Conservation (phyloP, 2,329 filamentous ascomycete genomes). For the Colletotrichum filicis region DNA sequence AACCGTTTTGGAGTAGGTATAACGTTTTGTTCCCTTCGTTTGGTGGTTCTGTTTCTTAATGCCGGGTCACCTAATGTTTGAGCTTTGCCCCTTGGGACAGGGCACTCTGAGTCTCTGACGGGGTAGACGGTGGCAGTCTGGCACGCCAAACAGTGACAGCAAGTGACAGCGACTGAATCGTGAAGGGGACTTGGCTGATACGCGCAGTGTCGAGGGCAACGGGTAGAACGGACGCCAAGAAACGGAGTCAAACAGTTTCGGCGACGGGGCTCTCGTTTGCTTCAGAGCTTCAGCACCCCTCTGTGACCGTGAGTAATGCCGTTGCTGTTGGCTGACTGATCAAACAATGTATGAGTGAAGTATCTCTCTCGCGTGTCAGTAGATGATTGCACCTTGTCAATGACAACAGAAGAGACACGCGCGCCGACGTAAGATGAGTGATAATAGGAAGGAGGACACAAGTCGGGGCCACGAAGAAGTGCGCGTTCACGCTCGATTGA, state of each 20-base stretch:
- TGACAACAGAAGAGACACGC: neutral
- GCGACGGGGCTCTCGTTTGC: constrained; percentile 4
- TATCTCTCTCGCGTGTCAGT: neutral
- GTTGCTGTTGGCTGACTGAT: constrained; percentile 1
- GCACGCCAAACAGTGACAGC: neutral
- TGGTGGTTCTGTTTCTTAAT: constrained; percentile 18
- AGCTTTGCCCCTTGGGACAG: constrained; percentile 18
- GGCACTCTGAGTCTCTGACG: neutral
- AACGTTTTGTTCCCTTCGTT: neutral
- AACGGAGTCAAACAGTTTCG: constrained; percentile 18
- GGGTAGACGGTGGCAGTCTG: neutral
- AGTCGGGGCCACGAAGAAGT: constrained; percentile 6
- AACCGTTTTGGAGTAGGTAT: neutral
- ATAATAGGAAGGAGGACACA: neutral
- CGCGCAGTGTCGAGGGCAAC: constrained; percentile 25
- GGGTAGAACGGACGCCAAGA: constrained; percentile 26
- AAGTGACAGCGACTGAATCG: constrained; percentile 24
- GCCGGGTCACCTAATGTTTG: constrained; percentile 25
- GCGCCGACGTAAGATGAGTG: constrained; percentile 12
- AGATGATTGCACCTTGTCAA: neutral
- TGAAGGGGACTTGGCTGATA: constrained; percentile 31
- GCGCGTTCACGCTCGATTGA: constrained; percentile 15
- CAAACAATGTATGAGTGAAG: neutral
- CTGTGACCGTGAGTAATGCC: too few species aligned
- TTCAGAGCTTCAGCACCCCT: neutral